A percentile compares a stretch with the other conserved stretches of the same genome.
These are phyloP conservation scores for Lentinula sp. DNA, from an alignment of 768 basidiomycete genomes.

Conservation along the genomic window DNA sequence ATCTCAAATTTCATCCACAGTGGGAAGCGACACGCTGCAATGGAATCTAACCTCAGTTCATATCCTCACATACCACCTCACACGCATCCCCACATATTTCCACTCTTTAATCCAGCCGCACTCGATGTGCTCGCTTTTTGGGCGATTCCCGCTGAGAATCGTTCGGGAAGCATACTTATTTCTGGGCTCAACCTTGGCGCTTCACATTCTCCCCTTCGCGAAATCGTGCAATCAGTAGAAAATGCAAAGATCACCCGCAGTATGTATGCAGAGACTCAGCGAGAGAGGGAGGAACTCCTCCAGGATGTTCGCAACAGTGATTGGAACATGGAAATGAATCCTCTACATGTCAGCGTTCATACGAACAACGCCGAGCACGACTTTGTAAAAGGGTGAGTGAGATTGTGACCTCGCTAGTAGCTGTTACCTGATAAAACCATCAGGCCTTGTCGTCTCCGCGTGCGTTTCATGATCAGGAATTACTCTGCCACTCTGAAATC, in stretches of 20 bases:
- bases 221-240: slow-evolving; percentile 54
- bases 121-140: slow-evolving; percentile 76
- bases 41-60: slow-evolving; percentile 24
- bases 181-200: slow-evolving; percentile 63
- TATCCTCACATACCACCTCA: slow-evolving; percentile 53
- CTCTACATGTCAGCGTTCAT: slow-evolving; percentile 48
- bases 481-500: slow-evolving; percentile 58
- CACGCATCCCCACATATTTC: slow-evolving; percentile 60
- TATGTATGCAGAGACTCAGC: slow-evolving; percentile 88
- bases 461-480: slow-evolving; percentile 61
- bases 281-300: slow-evolving; percentile 63
- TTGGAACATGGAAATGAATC: slow-evolving; percentile 79
- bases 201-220: slow-evolving; percentile 56
- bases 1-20: slow-evolving; percentile 41
- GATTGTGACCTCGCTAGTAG: background rate
- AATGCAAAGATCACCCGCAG: slow-evolving; percentile 65
- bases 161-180: slow-evolving; percentile 55
- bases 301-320: slow-evolving; percentile 61
- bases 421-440: background rate
- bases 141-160: slow-evolving; percentile 55
- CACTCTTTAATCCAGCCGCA: slow-evolving; percentile 67
- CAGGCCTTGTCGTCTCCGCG: slow-evolving; percentile 51
- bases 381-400: slow-evolving; percentile 63
- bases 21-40: slow-evolving; percentile 36
- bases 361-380: slow-evolving; percentile 48